These are phyloP conservation scores for Castanopsis chinensis DNA, from an alignment of 306 rosid species.

Conservation along the genomic window DNA sequence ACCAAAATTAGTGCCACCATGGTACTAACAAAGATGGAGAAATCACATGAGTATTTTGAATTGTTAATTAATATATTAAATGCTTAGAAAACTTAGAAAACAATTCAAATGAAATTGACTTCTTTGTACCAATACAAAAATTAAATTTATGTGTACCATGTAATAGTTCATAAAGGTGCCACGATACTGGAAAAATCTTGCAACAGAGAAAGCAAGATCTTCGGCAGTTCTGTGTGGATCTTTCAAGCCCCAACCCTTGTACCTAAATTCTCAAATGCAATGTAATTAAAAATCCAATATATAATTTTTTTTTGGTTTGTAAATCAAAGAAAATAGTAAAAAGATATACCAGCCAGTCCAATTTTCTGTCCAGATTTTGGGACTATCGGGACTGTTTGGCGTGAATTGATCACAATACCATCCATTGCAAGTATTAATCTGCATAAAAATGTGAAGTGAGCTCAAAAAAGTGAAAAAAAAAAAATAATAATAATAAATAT, in stretches of 20 bases:
- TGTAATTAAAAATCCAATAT: too few species aligned
- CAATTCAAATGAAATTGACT: neutral
- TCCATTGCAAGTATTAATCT: slow-evolving; percentile 17
- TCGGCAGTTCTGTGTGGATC: slow-evolving; percentile 40
- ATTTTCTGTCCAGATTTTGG: slow-evolving; percentile 28
- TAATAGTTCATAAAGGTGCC: slow-evolving; percentile 43
- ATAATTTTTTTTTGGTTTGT: too few species aligned
- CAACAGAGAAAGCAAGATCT: slow-evolving; percentile 45
- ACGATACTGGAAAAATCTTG: slow-evolving; percentile 31
- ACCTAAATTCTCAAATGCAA: slow-evolving; percentile 13
- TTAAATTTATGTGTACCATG: slow-evolving; percentile 8
- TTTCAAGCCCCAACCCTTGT: slow-evolving; percentile 28
- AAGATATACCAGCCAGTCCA: slow-evolving; percentile 24
- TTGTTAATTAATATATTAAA: neutral
- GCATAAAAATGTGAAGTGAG: neutral
- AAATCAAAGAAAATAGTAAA: neutral
- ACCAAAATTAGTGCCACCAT: slow-evolving; percentile 48
- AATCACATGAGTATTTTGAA: neutral
- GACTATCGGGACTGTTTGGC: neutral
- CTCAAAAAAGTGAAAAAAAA: neutral
- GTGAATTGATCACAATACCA: slow-evolving; percentile 10
- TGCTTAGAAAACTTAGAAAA: neutral
- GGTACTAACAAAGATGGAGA: slow-evolving; percentile 10
- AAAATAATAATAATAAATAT: too few species aligned
- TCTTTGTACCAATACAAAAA: too few species aligned